Evolutionary conservation across 2,329 filamentous ascomycete species (phyloP), one percentile per base, ranked within the genome.

Genomic region (Colletotrichum sublineola): DNA sequence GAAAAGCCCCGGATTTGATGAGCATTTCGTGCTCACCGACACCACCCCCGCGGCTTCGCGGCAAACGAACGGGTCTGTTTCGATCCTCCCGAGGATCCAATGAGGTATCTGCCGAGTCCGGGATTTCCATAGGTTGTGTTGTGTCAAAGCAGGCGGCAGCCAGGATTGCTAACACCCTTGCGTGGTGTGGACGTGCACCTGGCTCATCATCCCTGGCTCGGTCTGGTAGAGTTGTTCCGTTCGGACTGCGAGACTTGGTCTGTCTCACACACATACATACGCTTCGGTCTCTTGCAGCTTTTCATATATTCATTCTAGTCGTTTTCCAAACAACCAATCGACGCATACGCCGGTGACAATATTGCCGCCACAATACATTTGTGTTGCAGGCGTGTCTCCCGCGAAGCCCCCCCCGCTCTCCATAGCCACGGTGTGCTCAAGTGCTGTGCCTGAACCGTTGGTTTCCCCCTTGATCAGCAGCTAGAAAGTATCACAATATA

Each of bases 381-480:
- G 20, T 24, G 12, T 14, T 24, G 18, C 4, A 44, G 63, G 4
- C 29, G 63, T 63, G 57, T 63, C 58, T 29, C 1, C 44, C 58
- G 11, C 55, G 18, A 40, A 60, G 44, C 65, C 65, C 42, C 42
- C 24, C 6, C 60, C 18, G 55, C 58, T 11, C 36, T 72, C 6
- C 63, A 68, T 15, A 38, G 65, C 31, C 65, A 72, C 40, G 15
- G 69, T 69, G 58, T 15, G 36, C 15, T 9, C 33, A 44, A 44
- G 42, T 44, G 18, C 15, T 4, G 40, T 9, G 2, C 40, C 40
- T 42, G 40, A 18, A 42, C 40, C 40, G 14, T 42, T 42, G 24
- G 24, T 24, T 24, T 24, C 24, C 24, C 24, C 24, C 24, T 24
- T 24, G 24, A 24, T 24, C 24, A 24, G 24, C 24, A 24, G 24